Evolutionary conservation across 352 stramenopile species (phyloP), one percentile per base, ranked within the genome.

Genomic region (Phytophthora colocasiae): DNA sequence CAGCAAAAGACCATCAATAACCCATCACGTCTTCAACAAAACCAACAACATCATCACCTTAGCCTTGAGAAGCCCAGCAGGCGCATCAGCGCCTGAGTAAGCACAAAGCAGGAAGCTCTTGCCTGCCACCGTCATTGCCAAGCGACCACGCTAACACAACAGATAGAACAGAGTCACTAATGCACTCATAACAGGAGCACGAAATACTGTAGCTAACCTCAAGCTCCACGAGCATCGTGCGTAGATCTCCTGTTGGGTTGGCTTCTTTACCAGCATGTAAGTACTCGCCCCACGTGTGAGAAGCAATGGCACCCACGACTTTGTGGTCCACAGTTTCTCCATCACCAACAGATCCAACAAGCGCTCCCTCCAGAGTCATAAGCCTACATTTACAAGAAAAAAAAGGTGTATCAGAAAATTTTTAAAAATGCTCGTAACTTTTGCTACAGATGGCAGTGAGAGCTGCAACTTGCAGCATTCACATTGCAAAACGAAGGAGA

Each of bases 241-340:
- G 71, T 4, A 96, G 72, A 27, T 88, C 69, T 10, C 80, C 73
- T 4, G 70, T 71, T 12, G 78, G 75, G 39, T 79, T 77, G 54
- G 87, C 84, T 40, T 96, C 87, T 70, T 87, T 88, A 40, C 81
- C 78, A 8, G 88, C 77, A 63, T 93, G 83, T 19, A 88, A 57
- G 54, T 93, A 94, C 62, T 96, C 88, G 26, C 81, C 78, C 88
- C 88, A 96, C 32, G 87, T 93, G 68, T 96, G 86, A 27, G 89
- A 80, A 11, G 85, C 85, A 58, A 96, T 94, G 22, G 89, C 89
- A 44, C 85, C 89, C 44, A 96, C 81, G 34, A 96, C 89, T 50
- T 96, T 96, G 71, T 91, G 78, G 52, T 96, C 89, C 17, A 91
- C 74, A 22, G 55, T 51, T 6, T 83, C 80, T 50, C 61, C 78